Percentiles rank a stretch among this genome's conserved stretches.
These are phyloP conservation scores for Arthromyces matolae DNA, from an alignment of 768 basidiomycete genomes.

Conservation along the genomic window DNA sequence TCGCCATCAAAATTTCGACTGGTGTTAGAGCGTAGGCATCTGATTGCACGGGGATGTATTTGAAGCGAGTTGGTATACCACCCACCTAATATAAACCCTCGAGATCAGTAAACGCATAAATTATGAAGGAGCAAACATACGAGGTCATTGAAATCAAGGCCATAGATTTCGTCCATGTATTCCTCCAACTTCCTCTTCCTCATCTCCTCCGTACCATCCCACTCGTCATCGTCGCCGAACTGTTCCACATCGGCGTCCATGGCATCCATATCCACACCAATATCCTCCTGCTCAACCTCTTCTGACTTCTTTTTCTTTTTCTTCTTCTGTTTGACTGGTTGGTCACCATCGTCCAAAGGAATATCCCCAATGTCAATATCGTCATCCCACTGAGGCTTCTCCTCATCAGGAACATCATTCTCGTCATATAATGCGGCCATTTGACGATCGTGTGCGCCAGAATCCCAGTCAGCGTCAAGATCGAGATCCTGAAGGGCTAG, in stretches of 20 bases:
- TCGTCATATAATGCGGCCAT: conserved; percentile 73
- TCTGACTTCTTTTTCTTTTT: conserved; percentile 42
- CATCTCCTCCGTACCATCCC: conserved; percentile 90
- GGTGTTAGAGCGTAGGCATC: conserved; percentile 70
- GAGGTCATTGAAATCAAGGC: conserved; percentile 93
- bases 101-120: conserved; percentile 8
- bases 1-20: conserved; percentile 85
- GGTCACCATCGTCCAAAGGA: conserved; percentile 29
- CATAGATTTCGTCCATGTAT: conserved; percentile 90
- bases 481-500: conserved; percentile 68
- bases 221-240: conserved; percentile 60
- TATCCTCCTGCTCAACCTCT: conserved; percentile 39
- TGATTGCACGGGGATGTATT: conserved; percentile 70
- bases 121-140: conserved; percentile 41
- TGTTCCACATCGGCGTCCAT: conserved; percentile 42
- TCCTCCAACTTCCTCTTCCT: conserved; percentile 77
- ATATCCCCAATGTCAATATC: conserved; percentile 83
- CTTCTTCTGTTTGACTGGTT: conserved; percentile 46
- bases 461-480: conserved; percentile 92
- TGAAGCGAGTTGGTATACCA: conserved; percentile 88
- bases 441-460: conserved; percentile 75
- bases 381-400: conserved; percentile 89
- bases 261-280: conserved; percentile 57
- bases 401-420: conserved; percentile 34
- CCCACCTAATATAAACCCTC: conserved; percentile 59